Evolutionary conservation across 176 grass and related monocot species (phyloP).

Genomic region (Secale cereale): DNA sequence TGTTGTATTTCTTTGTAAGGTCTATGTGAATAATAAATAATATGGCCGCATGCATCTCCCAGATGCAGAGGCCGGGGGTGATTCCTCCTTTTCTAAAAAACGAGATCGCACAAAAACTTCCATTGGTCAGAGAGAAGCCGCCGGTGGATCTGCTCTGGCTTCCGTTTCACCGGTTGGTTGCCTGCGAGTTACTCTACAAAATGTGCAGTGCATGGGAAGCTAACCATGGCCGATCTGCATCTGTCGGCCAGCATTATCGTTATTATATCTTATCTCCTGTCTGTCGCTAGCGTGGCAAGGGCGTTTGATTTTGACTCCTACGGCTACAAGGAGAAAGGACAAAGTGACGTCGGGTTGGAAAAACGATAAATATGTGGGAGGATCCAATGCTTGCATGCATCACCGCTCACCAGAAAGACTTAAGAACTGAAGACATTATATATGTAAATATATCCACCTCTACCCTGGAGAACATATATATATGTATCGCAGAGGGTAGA

Average conservation of each 20-base stretch:
- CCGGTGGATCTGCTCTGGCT: constrained; percentile 8
- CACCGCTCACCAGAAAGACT: background rate
- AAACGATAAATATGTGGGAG: background rate
- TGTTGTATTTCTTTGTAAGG: too few relatives aligned
- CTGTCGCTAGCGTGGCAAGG: constrained; percentile 4
- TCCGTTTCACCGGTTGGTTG: background rate
- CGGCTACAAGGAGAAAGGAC: constrained; percentile 9
- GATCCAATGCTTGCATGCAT: constrained; percentile 12
- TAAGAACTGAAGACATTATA: too few relatives aligned
- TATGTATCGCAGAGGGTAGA: too few relatives aligned
- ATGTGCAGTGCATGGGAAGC: background rate
- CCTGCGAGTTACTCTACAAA: too few relatives aligned
- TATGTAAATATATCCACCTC: too few relatives aligned
- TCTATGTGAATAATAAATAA: too few relatives aligned
- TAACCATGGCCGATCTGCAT: background rate
- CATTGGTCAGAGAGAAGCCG: constrained; percentile 29
- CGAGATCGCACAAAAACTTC: constrained; percentile 22
- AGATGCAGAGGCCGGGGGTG: too few relatives aligned
- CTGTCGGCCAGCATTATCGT: background rate
- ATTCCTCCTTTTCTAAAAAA: too few relatives aligned
- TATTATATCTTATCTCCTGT: background rate
- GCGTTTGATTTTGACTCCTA: background rate
- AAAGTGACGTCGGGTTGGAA: background rate
- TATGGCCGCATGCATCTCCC: too few relatives aligned
- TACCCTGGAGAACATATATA: too few relatives aligned